phyloP scores from a whole-genome alignment of 2,329 filamentous ascomycete genomes.

The Tolypocladium capitatum region DNA sequence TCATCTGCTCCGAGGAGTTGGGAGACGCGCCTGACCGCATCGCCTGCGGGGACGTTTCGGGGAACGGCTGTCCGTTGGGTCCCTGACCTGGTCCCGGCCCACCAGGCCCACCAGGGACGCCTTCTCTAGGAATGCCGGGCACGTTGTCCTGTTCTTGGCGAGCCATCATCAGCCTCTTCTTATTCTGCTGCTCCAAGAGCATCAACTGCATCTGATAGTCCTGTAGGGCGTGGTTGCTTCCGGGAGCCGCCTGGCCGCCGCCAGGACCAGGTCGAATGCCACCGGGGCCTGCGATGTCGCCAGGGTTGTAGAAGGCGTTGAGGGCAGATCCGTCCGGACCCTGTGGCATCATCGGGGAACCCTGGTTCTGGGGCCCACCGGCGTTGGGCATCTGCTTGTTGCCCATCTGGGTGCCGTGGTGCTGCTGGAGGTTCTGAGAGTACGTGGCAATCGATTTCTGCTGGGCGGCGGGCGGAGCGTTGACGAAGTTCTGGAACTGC shows the following conservation, averaged over 20 bases:
- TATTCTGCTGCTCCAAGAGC: constrained; percentile 77
- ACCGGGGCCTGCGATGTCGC: constrained; percentile 42
- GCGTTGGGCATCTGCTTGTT: constrained; percentile 67
- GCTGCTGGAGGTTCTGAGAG: constrained; percentile 69
- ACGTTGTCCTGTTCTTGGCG: constrained; percentile 61
- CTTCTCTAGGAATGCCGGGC: constrained; percentile 34
- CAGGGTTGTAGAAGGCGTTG: constrained; percentile 48
- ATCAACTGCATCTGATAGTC: constrained; percentile 87
- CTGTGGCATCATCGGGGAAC: constrained; percentile 69
- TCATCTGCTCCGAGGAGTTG: constrained; percentile 67
- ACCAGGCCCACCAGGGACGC: constrained; percentile 37
- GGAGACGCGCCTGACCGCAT: constrained; percentile 59
- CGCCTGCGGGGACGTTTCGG: constrained; percentile 56
- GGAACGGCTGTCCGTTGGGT: constrained; percentile 50
- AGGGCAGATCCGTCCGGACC: constrained; percentile 51
- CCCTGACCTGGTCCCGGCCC: constrained; percentile 40
- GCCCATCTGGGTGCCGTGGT: constrained; percentile 69
- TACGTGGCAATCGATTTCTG: constrained; percentile 81
- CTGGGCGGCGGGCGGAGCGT: constrained; percentile 47
- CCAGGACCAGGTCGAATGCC: constrained; percentile 45
- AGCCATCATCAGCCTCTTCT: constrained; percentile 74
- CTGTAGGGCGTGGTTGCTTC: constrained; percentile 67
- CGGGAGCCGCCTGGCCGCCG: constrained; percentile 31
- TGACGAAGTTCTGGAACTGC: constrained; percentile 56
- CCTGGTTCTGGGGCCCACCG: constrained; percentile 58